Evolutionary conservation across 371 early-diverging fungal species (phyloP).

Genomic region (Enteropsectra breve): DNA sequence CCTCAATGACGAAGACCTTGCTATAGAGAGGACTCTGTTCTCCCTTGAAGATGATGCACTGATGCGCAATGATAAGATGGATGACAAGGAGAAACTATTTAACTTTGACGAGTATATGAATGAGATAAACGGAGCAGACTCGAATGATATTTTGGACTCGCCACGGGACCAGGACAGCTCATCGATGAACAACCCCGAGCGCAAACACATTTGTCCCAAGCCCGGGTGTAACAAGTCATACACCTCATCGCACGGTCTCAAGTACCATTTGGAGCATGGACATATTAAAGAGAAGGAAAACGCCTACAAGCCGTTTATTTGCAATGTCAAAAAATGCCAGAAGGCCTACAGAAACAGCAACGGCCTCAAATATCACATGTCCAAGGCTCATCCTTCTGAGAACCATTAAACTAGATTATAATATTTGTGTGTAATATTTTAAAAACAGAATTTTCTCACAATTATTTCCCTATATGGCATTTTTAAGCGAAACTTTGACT

Average conservation of each 20-base stretch:
- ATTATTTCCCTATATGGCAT: too few species aligned
- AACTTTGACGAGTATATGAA: slow-evolving; percentile 44
- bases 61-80: not conserved
- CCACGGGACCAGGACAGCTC: not conserved
- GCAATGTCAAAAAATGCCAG: slow-evolving; percentile 71
- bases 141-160: slow-evolving; percentile 31
- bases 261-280: slow-evolving; percentile 61
- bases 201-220: slow-evolving; percentile 56
- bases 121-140: slow-evolving; percentile 40
- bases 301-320: slow-evolving; percentile 71
- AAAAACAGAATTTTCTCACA: too few species aligned
- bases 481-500: too few species aligned
- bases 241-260: slow-evolving; percentile 61
- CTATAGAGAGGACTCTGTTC: slow-evolving; percentile 13
- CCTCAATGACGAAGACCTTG: not conserved
- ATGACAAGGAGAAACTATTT: slow-evolving; percentile 21
- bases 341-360: slow-evolving; percentile 88
- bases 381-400: slow-evolving; percentile 69
- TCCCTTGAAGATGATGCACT: slow-evolving; percentile 25
- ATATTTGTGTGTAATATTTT: too few species aligned
- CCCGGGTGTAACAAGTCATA: slow-evolving; percentile 60
- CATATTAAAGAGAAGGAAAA: slow-evolving; percentile 56
- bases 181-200: slow-evolving; percentile 4
- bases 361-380: slow-evolving; percentile 83
- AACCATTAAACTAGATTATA: too few species aligned